phyloP scores from a whole-genome alignment of 1,284 basidiomycete species.

The Cryptococcus amylolentus region DNA sequence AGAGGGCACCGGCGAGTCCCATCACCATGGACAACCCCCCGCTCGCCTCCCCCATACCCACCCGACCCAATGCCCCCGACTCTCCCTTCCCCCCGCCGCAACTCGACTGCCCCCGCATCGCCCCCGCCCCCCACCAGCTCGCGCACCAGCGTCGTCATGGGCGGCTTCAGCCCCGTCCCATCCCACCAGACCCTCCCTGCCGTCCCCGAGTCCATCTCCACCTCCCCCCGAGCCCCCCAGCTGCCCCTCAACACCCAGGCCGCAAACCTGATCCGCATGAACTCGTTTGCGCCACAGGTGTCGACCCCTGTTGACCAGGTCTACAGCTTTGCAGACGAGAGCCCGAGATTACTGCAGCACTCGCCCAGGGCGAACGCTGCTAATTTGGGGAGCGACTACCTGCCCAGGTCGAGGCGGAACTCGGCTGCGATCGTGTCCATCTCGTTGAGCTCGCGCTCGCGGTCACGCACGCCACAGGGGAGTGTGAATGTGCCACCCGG shows the following conservation, averaged over 20 bases:
- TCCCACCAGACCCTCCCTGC: conserved; percentile 13
- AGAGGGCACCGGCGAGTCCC: background rate
- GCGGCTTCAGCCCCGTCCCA: conserved; percentile 15
- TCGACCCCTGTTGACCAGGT: conserved; percentile 28
- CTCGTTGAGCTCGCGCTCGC: conserved; percentile 39
- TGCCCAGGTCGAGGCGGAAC: conserved; percentile 35
- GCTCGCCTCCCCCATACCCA: conserved; percentile 8
- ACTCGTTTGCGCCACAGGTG: conserved; percentile 20
- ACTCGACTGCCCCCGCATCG: conserved; percentile 6
- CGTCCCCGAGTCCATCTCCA: conserved; percentile 11
- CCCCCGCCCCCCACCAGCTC: conserved; percentile 10
- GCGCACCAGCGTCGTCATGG: conserved; percentile 16
- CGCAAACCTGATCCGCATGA: conserved; percentile 10
- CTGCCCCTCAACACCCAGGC: conserved; percentile 9
- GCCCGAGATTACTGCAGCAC: background rate
- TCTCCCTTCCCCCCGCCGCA: conserved; percentile 15
- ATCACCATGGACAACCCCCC: background rate
- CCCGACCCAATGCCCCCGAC: conserved; percentile 8
- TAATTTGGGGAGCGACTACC: conserved; percentile 14
- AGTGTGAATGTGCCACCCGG: conserved; percentile 18
- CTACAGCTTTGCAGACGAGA: conserved; percentile 12
- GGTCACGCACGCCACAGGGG: conserved; percentile 40
- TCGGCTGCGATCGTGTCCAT: conserved; percentile 45
- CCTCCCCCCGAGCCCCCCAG: conserved; percentile 9
- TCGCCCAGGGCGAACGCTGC: conserved; percentile 17